phyloP scores from a whole-genome alignment of 805 yeast genomes.

The Metschnikowia hibisci region DNA sequence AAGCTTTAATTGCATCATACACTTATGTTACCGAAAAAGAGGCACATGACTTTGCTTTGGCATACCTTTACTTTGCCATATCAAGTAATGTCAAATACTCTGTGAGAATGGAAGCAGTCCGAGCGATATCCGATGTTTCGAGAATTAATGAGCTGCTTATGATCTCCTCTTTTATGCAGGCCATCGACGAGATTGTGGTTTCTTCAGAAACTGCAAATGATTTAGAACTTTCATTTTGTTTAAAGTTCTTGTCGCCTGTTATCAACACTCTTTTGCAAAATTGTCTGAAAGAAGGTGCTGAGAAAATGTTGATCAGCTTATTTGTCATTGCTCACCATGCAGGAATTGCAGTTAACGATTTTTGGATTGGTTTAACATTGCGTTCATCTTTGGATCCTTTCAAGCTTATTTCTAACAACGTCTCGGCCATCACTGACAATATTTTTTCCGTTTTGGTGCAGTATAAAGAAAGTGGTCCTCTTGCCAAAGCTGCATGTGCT shows the following conservation, averaged over 20 bases:
- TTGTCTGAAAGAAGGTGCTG: slow-evolving; percentile 14
- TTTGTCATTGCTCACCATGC: slow-evolving; percentile 29
- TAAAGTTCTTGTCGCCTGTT: slow-evolving; percentile 23
- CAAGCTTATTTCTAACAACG: slow-evolving; percentile 44
- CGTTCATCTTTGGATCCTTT: slow-evolving; percentile 47
- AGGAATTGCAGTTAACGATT: slow-evolving; percentile 37
- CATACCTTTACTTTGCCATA: slow-evolving; percentile 46
- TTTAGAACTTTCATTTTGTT: slow-evolving; percentile 15
- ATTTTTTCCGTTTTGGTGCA: slow-evolving; percentile 16
- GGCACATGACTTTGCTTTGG: slow-evolving; percentile 34
- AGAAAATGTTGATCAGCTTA: slow-evolving; percentile 21
- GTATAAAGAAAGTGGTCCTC: slow-evolving; percentile 34
- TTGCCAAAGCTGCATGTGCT: slow-evolving; percentile 46
- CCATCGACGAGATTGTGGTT: slow-evolving; percentile 31
- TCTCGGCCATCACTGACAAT: slow-evolving; percentile 21
- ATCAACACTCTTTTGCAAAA: slow-evolving; percentile 25
- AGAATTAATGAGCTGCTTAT: slow-evolving; percentile 19
- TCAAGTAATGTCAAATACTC: slow-evolving; percentile 37
- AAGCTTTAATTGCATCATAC: slow-evolving; percentile 39
- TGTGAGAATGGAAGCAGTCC: slow-evolving; percentile 32
- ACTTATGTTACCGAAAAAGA: slow-evolving; percentile 10
- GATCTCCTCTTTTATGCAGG: slow-evolving; percentile 42
- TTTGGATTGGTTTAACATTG: slow-evolving; percentile 78
- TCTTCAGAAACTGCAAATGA: slow-evolving; percentile 15
- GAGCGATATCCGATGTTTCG: slow-evolving; percentile 30